Base-by-base conservation (phyloP, 305 asterid genomes). In the Lippia alba region DNA sequence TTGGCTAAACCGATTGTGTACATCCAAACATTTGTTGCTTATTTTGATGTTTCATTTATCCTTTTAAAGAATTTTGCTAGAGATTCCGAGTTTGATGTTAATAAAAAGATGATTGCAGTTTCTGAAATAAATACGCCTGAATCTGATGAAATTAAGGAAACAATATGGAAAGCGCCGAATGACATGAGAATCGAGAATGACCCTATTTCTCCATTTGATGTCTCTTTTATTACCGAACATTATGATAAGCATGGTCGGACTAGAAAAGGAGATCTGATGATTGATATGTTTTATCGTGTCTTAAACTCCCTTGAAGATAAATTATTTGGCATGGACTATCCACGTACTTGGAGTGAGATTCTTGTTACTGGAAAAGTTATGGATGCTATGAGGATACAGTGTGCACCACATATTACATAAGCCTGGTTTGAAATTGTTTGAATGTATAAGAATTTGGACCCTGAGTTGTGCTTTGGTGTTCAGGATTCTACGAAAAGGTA, bases 21-120 rank as follows among this genome's bases (percentile, higher is more conserved):
- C 80, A 84, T 92, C 70, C 99, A 90, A 82, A 98, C 98, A 64
- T 89, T 94, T 51, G 99, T 94, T 6, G 99, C 98, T 49, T 90
- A 94, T 72, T 94, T 94, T 49, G 98, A 94, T 20, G 99, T 94
- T 68, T 84, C 97, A 44, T 94, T 94, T 80, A 90, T 24, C 30
- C 3, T 24, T 24, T 24, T 3, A 24, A 24, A 24, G 30, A 24
- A 1, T 24, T 24, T 24, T 24, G 30, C 30, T 24, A 3, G 3
- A 1, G 30, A 24, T 24, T 24, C 30, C 3, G 30, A 24, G 30
- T 24, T 1, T 24, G 30, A 24, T 24, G 30, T 24, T 24, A 3
- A 24, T 24, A 24, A 24, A 3, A 24, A 24, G 30, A 24, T 24
- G 30, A 24, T 24, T 24, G 30, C 1, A 24, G 30, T 24, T 24